phyloP scores from a whole-genome alignment of 2,329 filamentous ascomycete species.

The Venturia oleaginea region DNA sequence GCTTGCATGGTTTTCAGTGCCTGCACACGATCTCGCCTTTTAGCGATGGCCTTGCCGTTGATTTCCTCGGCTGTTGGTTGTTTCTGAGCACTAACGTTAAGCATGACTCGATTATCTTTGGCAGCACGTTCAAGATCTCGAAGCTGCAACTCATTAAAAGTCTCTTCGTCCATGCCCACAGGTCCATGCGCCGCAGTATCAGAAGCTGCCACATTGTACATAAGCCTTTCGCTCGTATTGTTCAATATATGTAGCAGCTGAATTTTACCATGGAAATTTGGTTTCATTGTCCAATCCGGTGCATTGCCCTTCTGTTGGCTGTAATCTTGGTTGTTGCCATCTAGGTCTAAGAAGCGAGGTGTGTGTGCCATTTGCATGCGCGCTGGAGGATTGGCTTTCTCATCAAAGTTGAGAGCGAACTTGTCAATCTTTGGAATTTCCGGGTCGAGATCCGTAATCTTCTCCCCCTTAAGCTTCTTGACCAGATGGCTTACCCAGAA shows the following conservation, averaged over 20 bases:
- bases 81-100: conserved; percentile 79
- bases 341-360: conserved; percentile 83
- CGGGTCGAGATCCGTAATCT: conserved; percentile 66
- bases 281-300: conserved; percentile 84
- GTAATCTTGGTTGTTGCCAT: conserved; percentile 91
- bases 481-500: conserved; percentile 89
- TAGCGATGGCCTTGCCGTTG: conserved; percentile 22
- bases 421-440: conserved; percentile 75
- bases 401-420: conserved; percentile 63
- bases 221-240: conserved; percentile 82
- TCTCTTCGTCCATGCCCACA: conserved; percentile 60
- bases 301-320: conserved; percentile 80
- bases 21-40: conserved; percentile 36
- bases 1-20: conserved; percentile 53
- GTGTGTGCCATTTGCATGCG: conserved; percentile 52
- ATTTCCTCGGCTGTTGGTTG: conserved; percentile 57
- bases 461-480: conserved; percentile 86
- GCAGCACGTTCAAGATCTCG: conserved; percentile 69
- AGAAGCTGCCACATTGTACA: conserved; percentile 74
- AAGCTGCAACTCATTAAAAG: conserved; percentile 65
- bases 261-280: conserved; percentile 62
- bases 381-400: conserved; percentile 37
- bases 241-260: conserved; percentile 87
- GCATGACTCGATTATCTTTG: conserved; percentile 66
- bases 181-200: conserved; percentile 60